These are phyloP conservation scores for Malus fusca DNA, from an alignment of 306 rosid species.

Conservation along the genomic window DNA sequence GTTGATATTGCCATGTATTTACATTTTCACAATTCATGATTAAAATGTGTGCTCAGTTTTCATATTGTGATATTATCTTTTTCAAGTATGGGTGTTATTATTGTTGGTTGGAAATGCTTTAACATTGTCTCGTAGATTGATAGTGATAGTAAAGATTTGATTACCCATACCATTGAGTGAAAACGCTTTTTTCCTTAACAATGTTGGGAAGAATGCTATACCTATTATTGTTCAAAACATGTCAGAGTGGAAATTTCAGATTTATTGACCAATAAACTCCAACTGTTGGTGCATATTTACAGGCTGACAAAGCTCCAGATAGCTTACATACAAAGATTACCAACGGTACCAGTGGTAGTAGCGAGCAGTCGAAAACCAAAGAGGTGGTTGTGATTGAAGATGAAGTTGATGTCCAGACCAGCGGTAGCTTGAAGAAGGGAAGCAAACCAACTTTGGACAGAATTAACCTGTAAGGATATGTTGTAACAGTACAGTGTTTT, in stretches of 20 bases:
- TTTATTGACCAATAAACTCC: background rate
- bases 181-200: background rate
- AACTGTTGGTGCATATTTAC: slow-evolving; percentile 25
- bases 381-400: slow-evolving; percentile 29
- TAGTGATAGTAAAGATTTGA: background rate
- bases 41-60: background rate
- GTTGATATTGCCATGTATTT: background rate
- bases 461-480: slow-evolving; percentile 73
- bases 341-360: slow-evolving; percentile 11
- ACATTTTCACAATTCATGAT: background rate
- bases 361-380: slow-evolving; percentile 20
- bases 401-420: slow-evolving; percentile 25
- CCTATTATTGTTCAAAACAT: background rate
- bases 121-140: background rate
- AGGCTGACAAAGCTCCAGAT: slow-evolving; percentile 36
- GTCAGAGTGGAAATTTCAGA: background rate
- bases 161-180: background rate
- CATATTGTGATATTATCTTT: background rate
- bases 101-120: background rate
- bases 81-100: background rate
- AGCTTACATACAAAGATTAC: slow-evolving; percentile 20
- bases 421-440: slow-evolving; percentile 40
- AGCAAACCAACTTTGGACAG: slow-evolving; percentile 64
- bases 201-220: background rate
- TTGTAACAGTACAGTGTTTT: background rate